A percentile compares a stretch with the other conserved stretches of the same genome.
Conservation (phyloP, 2,329 filamentous ascomycete species). For the Orbilia quercus region DNA sequence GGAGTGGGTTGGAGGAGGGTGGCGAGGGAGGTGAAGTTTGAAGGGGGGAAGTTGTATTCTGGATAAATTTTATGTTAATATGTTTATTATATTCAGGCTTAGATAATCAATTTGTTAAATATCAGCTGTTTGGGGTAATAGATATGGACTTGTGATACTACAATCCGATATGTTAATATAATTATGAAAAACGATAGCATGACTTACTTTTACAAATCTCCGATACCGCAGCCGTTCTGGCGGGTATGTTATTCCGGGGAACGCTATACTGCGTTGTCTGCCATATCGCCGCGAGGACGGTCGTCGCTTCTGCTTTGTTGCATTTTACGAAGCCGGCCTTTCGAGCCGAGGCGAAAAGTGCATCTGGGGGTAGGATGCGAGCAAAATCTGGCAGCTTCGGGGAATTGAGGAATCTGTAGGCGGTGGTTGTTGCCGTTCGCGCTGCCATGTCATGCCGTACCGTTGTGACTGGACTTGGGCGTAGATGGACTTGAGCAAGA, state of each 20-base stretch:
- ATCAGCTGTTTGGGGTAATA: too few species aligned
- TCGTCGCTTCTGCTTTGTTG: conserved; percentile 46
- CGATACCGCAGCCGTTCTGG: conserved; percentile 3
- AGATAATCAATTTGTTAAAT: too few species aligned
- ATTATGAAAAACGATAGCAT: background rate
- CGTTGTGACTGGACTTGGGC: background rate
- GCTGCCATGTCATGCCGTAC: conserved; percentile 11
- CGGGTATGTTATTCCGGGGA: conserved; percentile 1
- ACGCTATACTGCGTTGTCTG: conserved; percentile 12
- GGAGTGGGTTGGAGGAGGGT: conserved; percentile 19
- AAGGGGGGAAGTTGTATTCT: conserved; percentile 41
- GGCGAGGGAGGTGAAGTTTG: conserved; percentile 47
- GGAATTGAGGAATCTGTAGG: conserved; percentile 28
- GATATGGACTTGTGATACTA: too few species aligned
- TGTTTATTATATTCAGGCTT: too few species aligned
- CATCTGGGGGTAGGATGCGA: conserved; percentile 32
- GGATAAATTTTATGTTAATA: background rate
- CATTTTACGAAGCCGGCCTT: conserved; percentile 49
- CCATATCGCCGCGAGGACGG: conserved; percentile 37
- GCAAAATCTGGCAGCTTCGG: conserved; percentile 36
- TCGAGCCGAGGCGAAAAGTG: conserved; percentile 34
- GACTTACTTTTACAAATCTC: conserved; percentile 35
- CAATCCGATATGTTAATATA: too few species aligned
- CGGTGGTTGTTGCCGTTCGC: background rate
- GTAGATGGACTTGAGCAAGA: background rate